phyloP scores from a whole-genome alignment of 1,284 basidiomycete genomes.

The Ustilago tritici region DNA sequence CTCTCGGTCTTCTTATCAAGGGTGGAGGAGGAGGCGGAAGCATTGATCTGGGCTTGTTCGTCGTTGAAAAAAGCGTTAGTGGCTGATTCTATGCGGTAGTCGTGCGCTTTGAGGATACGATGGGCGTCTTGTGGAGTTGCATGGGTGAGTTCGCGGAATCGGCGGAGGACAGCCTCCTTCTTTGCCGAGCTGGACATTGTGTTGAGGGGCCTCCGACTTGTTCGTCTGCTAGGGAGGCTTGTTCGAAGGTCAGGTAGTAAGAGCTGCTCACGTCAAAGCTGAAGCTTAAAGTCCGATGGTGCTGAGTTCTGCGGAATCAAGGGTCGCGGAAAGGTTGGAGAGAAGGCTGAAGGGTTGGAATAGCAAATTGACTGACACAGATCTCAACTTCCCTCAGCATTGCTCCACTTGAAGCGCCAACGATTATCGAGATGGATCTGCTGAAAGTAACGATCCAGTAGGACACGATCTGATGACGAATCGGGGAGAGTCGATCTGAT shows the following conservation, averaged over 20 bases:
- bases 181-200: slow-evolving; percentile 52
- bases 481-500: too few relatives aligned
- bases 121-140: slow-evolving; percentile 74
- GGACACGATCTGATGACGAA: too few relatives aligned
- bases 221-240: too few relatives aligned
- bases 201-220: background rate
- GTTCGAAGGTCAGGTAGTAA: too few relatives aligned
- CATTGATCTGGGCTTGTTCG: slow-evolving; percentile 56
- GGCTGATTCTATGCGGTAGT: slow-evolving; percentile 78
- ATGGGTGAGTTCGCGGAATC: slow-evolving; percentile 53
- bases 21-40: slow-evolving; percentile 20
- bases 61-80: slow-evolving; percentile 79
- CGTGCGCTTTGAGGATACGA: slow-evolving; percentile 79
- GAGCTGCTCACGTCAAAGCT: too few relatives aligned
- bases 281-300: background rate
- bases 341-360: background rate
- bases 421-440: background rate
- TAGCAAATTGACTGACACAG: slow-evolving; percentile 2
- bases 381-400: slow-evolving; percentile 2
- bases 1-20: slow-evolving; percentile 53
- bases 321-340: background rate
- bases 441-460: too few relatives aligned
- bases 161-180: slow-evolving; percentile 53
- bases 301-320: background rate
- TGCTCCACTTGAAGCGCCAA: slow-evolving; percentile 22